phyloP scores from a whole-genome alignment of 1,139 yeast genomes.

The Geotrichum klebahnii region DNA sequence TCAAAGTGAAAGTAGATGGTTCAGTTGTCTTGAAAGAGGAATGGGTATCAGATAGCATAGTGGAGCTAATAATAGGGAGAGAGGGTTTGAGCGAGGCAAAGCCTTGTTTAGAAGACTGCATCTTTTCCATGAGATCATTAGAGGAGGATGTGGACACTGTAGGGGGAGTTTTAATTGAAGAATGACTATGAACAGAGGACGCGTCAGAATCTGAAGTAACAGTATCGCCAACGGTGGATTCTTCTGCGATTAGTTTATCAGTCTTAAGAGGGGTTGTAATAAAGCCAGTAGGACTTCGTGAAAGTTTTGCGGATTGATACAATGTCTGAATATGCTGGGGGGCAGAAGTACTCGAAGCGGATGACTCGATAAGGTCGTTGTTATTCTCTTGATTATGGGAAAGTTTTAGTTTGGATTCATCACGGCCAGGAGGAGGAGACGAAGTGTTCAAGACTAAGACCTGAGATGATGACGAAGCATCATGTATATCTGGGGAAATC shows the following conservation, averaged over 20 bases:
- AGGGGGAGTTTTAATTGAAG: not conserved
- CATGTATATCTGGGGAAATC: too few relatives aligned
- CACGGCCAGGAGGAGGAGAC: too few relatives aligned
- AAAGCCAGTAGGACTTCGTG: not conserved
- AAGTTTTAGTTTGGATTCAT: too few relatives aligned
- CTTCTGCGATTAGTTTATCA: too few relatives aligned
- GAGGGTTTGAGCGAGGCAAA: slow-evolving; percentile 1
- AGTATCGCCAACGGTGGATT: not conserved
- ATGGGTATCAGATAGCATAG: not conserved
- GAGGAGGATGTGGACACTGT: not conserved
- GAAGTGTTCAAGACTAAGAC: too few relatives aligned
- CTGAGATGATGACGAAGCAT: too few relatives aligned
- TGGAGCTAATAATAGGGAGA: slow-evolving; percentile 6
- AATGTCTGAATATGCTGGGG: not conserved
- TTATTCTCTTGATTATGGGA: too few relatives aligned
- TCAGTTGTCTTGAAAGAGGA: not conserved
- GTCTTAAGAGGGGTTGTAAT: not conserved
- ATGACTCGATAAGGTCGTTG: too few relatives aligned
- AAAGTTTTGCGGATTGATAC: not conserved
- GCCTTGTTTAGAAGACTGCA: not conserved
- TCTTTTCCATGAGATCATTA: not conserved
- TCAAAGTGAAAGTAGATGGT: not conserved
- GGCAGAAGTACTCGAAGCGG: too few relatives aligned
- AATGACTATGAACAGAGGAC: not conserved
- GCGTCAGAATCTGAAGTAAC: not conserved